Evolutionary conservation across 2,329 filamentous ascomycete species (phyloP), one percentile per base, ranked within the genome.

Genomic region (Epichloe festucae): DNA sequence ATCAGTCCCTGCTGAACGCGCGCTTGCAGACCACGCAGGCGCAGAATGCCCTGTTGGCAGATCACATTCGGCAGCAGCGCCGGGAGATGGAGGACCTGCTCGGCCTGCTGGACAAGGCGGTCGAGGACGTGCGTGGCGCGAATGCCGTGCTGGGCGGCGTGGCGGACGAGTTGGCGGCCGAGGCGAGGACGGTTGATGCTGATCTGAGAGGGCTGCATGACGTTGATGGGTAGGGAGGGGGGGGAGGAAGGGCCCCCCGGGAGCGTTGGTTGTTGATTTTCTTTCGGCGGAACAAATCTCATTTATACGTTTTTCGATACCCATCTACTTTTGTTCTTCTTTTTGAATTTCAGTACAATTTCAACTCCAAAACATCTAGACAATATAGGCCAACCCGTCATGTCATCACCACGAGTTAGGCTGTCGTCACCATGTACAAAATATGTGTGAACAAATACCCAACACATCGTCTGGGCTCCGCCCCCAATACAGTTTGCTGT

Each of bases 1-100:
- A 81, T 60, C 74, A 75, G 51, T 73, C 72, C 2, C 73, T 75
- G 57, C 73, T 84, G 54, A 79, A 78, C 60, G 77, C 77, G 8
- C 70, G 69, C 46, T 67, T 84, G 36, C 75, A 78, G 59, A 79
- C 76, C 21, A 71, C 71, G 43, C 77, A 82, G 61, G 69, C 73
- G 15, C 72, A 76, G 58, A 84, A 84, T 61, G 73, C 75, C 14
- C 68, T 65, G 5, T 65, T 82, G 17, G 75, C 73, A 53, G 71
- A 72, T 43, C 72, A 74, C 50, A 69, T 84, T 12, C 64, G 67
- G 48, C 65, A 62, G 41, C 81, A 84, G 69, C 71, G 77, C 54
- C 66, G 65, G 2, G 79, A 82, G 65, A 74, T 81, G 38, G 73
- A 73, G 50, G 64, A 62, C 19, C 65, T 84, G 41, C 64, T 81